These are phyloP conservation scores for Psophocarpus tetragonolobus DNA, from an alignment of 306 rosid genomes.

Conservation along the genomic window DNA sequence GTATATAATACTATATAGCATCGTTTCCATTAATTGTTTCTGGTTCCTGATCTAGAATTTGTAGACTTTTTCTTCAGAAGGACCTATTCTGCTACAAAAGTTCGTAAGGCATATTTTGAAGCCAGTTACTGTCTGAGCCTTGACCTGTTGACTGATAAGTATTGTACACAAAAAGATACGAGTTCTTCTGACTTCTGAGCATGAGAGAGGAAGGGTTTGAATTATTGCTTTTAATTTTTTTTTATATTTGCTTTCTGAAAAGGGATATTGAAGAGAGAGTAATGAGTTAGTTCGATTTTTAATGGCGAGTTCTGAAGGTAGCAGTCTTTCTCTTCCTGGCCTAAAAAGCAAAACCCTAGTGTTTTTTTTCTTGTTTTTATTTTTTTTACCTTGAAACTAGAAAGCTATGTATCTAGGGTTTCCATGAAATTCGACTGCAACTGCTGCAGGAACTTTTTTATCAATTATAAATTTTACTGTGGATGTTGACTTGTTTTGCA, in stretches of 20 bases:
- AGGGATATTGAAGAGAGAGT: constrained; percentile 16
- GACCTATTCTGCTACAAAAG: constrained; percentile 7
- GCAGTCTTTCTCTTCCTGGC: constrained; percentile 42
- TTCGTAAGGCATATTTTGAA: constrained; percentile 22
- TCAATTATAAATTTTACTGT: constrained; percentile 42
- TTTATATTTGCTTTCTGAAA: constrained; percentile 5
- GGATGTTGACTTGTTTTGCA: constrained; percentile 58
- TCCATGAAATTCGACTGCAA: constrained; percentile 44
- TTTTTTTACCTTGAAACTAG: constrained; percentile 21
- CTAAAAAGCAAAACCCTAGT: constrained; percentile 44
- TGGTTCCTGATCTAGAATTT: constrained; percentile 2
- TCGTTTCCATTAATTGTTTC: neutral
- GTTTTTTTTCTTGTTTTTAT: neutral
- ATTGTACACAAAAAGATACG: constrained; percentile 30
- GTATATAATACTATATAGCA: neutral
- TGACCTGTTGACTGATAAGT: constrained; percentile 33
- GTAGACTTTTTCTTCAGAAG: constrained; percentile 18
- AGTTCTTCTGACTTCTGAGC: neutral
- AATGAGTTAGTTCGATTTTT: constrained; percentile 38
- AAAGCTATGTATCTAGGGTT: constrained; percentile 50
- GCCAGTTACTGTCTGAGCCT: constrained; percentile 9
- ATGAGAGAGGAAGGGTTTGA: constrained; percentile 3
- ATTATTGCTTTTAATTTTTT: constrained; percentile 18
- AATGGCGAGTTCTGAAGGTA: constrained; percentile 32
- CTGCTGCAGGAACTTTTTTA: constrained; percentile 50